Conservation (phyloP, 768 basidiomycete genomes). For the Auricularia auricula-judae region DNA sequence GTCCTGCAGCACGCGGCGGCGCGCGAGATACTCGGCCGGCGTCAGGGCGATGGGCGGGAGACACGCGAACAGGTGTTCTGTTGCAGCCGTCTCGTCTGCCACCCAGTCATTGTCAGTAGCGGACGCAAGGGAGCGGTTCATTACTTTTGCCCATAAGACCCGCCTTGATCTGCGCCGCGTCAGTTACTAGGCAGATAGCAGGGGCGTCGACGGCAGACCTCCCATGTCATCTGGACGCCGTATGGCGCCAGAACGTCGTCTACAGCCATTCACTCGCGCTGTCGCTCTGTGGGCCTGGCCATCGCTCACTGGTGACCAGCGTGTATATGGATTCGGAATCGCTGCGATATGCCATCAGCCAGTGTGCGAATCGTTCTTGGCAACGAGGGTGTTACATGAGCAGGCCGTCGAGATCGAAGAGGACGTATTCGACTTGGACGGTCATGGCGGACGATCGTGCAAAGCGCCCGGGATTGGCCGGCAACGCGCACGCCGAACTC, state of each 20-base stretch:
- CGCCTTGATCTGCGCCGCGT: conserved; percentile 45
- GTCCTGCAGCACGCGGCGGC: conserved; percentile 50
- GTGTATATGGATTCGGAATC: conserved; percentile 72
- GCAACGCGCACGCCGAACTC: too few relatives aligned
- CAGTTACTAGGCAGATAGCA: background rate
- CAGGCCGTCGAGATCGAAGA: conserved; percentile 68
- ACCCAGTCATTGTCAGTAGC: background rate
- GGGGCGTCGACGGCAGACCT: conserved; percentile 13
- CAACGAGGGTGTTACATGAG: conserved; percentile 4
- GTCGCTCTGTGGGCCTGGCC: too few relatives aligned
- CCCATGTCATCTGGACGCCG: conserved; percentile 76
- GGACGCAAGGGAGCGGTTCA: conserved; percentile 9
- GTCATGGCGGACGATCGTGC: too few relatives aligned
- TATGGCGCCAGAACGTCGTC: conserved; percentile 63
- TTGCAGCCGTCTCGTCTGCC: conserved; percentile 54
- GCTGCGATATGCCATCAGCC: background rate
- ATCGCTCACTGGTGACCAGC: conserved; percentile 57
- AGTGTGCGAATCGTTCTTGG: background rate
- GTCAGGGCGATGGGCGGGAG: conserved; percentile 65
- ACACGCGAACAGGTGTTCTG: conserved; percentile 59
- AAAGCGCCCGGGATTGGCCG: too few relatives aligned
- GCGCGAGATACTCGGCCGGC: conserved; percentile 44
- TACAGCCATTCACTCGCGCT: conserved; percentile 13
- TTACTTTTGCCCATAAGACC: conserved; percentile 79
- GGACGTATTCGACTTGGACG: conserved; percentile 41